Percentiles rank a stretch among this genome's conserved stretches.
These are phyloP conservation scores for Hylodesmum podocarpum DNA, from an alignment of 306 rosid genomes.

Conservation along the genomic window DNA sequence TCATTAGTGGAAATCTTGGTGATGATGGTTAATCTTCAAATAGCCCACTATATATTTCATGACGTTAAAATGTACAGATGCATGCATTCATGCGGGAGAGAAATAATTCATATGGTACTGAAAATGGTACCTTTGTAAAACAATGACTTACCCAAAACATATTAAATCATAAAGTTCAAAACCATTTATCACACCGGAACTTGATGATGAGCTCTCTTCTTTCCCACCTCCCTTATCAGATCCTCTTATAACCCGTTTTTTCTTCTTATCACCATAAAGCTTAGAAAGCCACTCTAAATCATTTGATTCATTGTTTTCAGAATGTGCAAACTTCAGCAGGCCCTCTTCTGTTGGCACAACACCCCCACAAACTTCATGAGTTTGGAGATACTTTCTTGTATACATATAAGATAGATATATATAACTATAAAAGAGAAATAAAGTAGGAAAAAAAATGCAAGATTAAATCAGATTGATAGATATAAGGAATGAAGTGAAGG, in stretches of 20 bases:
- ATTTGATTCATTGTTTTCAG: slow-evolving; percentile 62
- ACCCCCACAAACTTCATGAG: slow-evolving; percentile 83
- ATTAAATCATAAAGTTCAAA: slow-evolving; percentile 76
- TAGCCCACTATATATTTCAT: slow-evolving; percentile 60
- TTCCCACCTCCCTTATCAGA: slow-evolving; percentile 64
- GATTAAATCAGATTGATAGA: too few species aligned
- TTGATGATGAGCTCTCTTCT: slow-evolving; percentile 73
- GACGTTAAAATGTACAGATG: slow-evolving; percentile 28
- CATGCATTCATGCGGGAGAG: background rate
- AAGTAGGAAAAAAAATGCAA: too few species aligned
- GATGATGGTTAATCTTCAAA: slow-evolving; percentile 72
- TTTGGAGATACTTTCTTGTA: slow-evolving; percentile 77
- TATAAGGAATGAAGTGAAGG: too few species aligned
- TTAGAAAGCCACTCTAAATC: slow-evolving; percentile 88
- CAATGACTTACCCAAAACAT: slow-evolving; percentile 77
- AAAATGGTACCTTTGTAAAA: slow-evolving; percentile 23
- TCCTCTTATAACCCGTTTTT: slow-evolving; percentile 42
- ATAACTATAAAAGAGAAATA: too few species aligned
- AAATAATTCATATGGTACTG: background rate
- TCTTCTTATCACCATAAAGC: slow-evolving; percentile 75
- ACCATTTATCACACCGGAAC: slow-evolving; percentile 43
- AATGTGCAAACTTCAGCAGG: slow-evolving; percentile 62
- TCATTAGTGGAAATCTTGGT: slow-evolving; percentile 74
- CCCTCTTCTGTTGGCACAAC: slow-evolving; percentile 85
- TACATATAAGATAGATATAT: slow-evolving; percentile 42